Evolutionary conservation across 805 yeast genomes (phyloP).

Genomic region (Zygotorulaspora danielsina): DNA sequence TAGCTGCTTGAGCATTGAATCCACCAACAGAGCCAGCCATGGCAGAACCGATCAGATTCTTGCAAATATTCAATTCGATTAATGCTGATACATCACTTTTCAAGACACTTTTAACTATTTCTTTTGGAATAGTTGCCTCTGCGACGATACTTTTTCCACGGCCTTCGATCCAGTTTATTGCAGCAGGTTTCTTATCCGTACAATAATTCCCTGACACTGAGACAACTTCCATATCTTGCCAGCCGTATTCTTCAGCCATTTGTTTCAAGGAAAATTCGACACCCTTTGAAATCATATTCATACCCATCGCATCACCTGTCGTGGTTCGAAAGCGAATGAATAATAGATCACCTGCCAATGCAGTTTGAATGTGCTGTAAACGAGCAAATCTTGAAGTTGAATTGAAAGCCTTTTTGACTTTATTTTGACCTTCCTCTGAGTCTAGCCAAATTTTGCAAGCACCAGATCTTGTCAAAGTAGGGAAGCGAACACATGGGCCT

Average conservation of each 20-base stretch:
- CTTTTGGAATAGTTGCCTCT: conserved; percentile 84
- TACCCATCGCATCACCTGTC: conserved; percentile 99
- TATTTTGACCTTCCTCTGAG: conserved; percentile 85
- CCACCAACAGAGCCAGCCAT: conserved; percentile 99
- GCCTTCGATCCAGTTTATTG: conserved; percentile 98
- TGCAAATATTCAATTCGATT: conserved; percentile 82
- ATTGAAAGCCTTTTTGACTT: conserved; percentile 83
- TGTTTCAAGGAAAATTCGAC: conserved; percentile 80
- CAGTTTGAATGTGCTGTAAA: conserved; percentile 83
- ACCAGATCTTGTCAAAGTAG: conserved; percentile 80
- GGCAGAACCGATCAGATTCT: conserved; percentile 93
- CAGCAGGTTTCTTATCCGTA: conserved; percentile 96
- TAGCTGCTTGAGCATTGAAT: conserved; percentile 97
- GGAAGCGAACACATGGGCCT: conserved; percentile 95
- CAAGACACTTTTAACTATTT: conserved; percentile 72
- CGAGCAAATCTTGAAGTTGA: conserved; percentile 97
- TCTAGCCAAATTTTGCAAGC: conserved; percentile 94
- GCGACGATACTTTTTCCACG: conserved; percentile 98
- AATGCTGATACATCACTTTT: conserved; percentile 90
- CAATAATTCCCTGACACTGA: conserved; percentile 97
- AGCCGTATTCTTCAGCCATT: conserved; percentile 86
- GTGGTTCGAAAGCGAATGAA: conserved; percentile 95
- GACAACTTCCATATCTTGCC: conserved; percentile 88
- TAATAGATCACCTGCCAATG: conserved; percentile 86
- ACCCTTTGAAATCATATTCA: conserved; percentile 99